phyloP scores from a whole-genome alignment of 2,329 filamentous ascomycete species.

The Capronia americana region DNA sequence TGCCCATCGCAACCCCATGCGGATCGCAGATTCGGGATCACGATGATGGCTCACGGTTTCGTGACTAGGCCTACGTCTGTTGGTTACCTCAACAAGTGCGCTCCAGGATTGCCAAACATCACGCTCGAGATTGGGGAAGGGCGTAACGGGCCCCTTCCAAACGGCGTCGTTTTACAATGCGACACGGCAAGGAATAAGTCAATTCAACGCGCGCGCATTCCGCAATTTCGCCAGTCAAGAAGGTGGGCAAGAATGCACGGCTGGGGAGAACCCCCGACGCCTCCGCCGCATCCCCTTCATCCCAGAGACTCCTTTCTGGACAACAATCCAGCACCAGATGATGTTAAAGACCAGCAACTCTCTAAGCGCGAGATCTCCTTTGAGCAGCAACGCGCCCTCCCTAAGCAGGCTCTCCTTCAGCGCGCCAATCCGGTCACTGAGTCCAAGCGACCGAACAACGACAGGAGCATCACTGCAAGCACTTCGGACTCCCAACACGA shows the following conservation, averaged over 20 bases:
- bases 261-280: neutral
- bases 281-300: neutral
- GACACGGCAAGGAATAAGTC: slow-evolving; percentile 12
- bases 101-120: slow-evolving; percentile 26
- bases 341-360: neutral
- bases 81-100: slow-evolving; percentile 9
- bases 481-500: slow-evolving; percentile 12
- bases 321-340: slow-evolving; percentile 2
- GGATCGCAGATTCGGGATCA: neutral
- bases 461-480: neutral
- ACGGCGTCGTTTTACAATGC: slow-evolving; percentile 21
- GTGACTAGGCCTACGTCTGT: neutral
- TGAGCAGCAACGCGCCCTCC: slow-evolving; percentile 31
- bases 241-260: slow-evolving; percentile 32
- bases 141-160: slow-evolving; percentile 18
- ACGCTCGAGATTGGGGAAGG: neutral
- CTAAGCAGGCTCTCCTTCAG: slow-evolving; percentile 2
- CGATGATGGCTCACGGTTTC: neutral
- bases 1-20: neutral
- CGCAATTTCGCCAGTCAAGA: slow-evolving; percentile 34
- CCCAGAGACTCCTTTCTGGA: slow-evolving; percentile 5
- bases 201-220: slow-evolving; percentile 16
- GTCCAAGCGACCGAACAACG: neutral
- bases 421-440: neutral
- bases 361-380: slow-evolving; percentile 30